phyloP scores from a whole-genome alignment of 306 rosid genomes.

The Fragaria nilgerrensis region DNA sequence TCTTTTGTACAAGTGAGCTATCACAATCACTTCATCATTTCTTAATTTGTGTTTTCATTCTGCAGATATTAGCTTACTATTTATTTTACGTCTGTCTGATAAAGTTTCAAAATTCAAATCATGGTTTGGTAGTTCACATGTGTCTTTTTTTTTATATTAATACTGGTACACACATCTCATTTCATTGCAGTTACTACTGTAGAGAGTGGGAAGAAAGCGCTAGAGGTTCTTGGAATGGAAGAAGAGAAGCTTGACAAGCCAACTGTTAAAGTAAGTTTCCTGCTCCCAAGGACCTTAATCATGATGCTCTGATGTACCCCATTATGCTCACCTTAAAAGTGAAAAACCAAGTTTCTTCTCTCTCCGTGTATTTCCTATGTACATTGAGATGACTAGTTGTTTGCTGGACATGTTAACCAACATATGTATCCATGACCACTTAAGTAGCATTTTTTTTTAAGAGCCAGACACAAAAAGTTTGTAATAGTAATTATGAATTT shows the following conservation, averaged over 20 bases:
- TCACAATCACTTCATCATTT: not conserved
- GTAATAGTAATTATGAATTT: not conserved
- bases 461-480: not conserved
- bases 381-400: not conserved
- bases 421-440: not conserved
- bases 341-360: not conserved
- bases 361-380: not conserved
- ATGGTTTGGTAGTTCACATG: not conserved
- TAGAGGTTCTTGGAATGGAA: constrained; percentile 14
- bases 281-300: not conserved
- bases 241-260: constrained; percentile 6
- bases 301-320: not conserved
- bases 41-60: not conserved
- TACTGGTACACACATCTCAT: constrained; percentile 1
- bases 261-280: constrained; percentile 3
- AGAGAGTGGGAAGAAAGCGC: constrained; percentile 9
- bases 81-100: not conserved
- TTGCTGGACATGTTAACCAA: not conserved
- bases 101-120: not conserved
- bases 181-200: constrained; percentile 16
- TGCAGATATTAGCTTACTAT: not conserved
- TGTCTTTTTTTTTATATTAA: not conserved
- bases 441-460: not conserved
- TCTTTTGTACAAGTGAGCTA: not conserved
- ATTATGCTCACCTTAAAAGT: not conserved